phyloP scores from a whole-genome alignment of 23 red algal species.

The Gracilaria gracilis region DNA sequence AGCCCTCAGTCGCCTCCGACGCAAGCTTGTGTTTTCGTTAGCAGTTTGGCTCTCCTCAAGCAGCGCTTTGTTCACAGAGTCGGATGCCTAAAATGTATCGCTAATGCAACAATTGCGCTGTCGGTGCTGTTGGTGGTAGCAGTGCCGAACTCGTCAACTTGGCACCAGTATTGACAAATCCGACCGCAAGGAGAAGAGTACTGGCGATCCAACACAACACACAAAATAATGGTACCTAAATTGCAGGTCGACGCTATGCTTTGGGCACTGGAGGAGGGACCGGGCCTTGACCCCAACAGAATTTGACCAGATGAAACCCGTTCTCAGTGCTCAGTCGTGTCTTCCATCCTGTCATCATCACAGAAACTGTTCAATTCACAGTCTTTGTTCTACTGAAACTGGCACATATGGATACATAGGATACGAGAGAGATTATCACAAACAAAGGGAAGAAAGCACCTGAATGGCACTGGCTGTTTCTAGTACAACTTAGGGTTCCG shows the following conservation, averaged over 20 bases:
- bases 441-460: neutral
- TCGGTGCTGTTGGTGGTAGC: neutral
- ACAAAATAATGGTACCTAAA: constrained; percentile 1
- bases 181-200: neutral
- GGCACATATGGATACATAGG: neutral
- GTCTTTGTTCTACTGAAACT: neutral
- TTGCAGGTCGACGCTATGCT: neutral
- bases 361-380: neutral
- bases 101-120: too few species aligned
- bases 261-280: neutral
- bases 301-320: neutral
- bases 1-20: too few species aligned
- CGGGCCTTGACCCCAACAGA: neutral
- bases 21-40: too few species aligned
- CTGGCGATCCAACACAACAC: neutral
- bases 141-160: too few species aligned
- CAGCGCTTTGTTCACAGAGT: neutral
- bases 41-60: too few species aligned
- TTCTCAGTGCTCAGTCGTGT: neutral
- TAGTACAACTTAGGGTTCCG: too few species aligned
- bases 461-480: neutral
- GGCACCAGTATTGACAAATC: too few species aligned
- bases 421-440: neutral
- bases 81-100: neutral
- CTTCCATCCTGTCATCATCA: neutral